Evolutionary conservation across 192 early-diverging fungal genomes (phyloP).

Genomic region (Coemansia sp.): DNA sequence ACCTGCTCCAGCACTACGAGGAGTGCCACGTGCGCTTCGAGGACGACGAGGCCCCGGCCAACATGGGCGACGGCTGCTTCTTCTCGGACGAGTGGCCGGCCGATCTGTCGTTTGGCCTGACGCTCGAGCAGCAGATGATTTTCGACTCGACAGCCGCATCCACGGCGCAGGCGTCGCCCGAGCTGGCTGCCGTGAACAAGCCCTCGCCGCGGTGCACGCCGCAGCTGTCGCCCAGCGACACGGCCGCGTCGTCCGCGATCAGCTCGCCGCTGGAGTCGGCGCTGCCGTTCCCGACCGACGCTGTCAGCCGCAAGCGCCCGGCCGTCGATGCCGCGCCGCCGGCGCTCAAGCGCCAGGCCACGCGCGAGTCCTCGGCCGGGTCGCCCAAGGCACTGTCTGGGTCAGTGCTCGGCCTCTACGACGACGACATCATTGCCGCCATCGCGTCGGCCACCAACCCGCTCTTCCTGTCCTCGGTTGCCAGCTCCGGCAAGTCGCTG

Average conservation of each 20-base stretch:
- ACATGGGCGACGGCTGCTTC: conserved; percentile 46
- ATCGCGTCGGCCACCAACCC: conserved; percentile 52
- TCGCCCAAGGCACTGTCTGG: conserved; percentile 6
- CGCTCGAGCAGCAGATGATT: conserved; percentile 50
- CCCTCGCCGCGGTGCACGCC: conserved; percentile 25
- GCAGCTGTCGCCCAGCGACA: conserved; percentile 35
- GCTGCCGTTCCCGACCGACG: conserved; percentile 28
- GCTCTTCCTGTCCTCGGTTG: conserved; percentile 44
- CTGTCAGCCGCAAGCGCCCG: conserved; percentile 43
- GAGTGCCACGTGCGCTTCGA: conserved; percentile 90
- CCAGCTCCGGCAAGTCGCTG: conserved; percentile 8
- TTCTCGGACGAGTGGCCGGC: conserved; percentile 52
- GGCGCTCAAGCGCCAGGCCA: conserved; percentile 34
- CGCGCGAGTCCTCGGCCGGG: conserved; percentile 16
- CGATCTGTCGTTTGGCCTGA: conserved; percentile 43
- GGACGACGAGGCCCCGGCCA: conserved; percentile 67
- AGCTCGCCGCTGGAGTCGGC: conserved; percentile 45
- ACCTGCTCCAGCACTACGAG: conserved; percentile 95
- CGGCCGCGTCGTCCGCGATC: conserved; percentile 42
- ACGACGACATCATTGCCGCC: conserved; percentile 55
- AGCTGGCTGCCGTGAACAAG: conserved; percentile 25
- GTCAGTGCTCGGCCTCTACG: conserved; percentile 47
- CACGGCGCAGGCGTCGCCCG: conserved; percentile 35
- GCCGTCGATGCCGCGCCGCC: conserved; percentile 11
- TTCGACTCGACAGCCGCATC: conserved; percentile 31